Evolutionary conservation across 345 rosid species (phyloP).

Genomic region (Salix dunnii): DNA sequence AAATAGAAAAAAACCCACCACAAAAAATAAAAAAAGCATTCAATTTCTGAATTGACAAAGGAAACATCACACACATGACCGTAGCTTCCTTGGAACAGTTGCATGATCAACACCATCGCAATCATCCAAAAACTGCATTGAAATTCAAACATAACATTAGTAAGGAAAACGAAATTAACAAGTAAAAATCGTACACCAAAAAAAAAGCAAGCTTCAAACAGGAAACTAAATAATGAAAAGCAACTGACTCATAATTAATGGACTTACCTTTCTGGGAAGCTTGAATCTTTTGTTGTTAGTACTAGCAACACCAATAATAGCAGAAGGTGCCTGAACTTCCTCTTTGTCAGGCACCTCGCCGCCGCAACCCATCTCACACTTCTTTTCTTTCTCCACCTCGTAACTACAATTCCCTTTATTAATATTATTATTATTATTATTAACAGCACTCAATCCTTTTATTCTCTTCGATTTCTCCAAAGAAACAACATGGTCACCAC

Average conservation of each 20-base stretch:
- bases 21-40: neutral
- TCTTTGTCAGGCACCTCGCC: slow-evolving; percentile 32
- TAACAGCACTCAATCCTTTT: slow-evolving; percentile 48
- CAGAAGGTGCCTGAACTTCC: slow-evolving; percentile 28
- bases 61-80: slow-evolving; percentile 66
- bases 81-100: slow-evolving; percentile 88
- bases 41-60: slow-evolving; percentile 13
- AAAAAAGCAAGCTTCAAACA: neutral
- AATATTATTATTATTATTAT: slow-evolving; percentile 10
- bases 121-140: slow-evolving; percentile 43
- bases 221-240: neutral
- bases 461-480: slow-evolving; percentile 54
- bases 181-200: neutral
- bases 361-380: slow-evolving; percentile 39
- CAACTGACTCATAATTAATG: neutral
- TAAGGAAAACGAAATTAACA: neutral
- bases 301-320: slow-evolving; percentile 5
- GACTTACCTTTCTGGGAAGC: slow-evolving; percentile 48
- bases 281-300: slow-evolving; percentile 43
- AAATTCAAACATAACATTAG: neutral
- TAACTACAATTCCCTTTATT: slow-evolving; percentile 22
- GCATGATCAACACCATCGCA: slow-evolving; percentile 61
- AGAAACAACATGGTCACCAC: slow-evolving; percentile 24
- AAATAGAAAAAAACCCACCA: slow-evolving; percentile 5
- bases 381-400: slow-evolving; percentile 12